Evolutionary conservation across 2,329 filamentous ascomycete species (phyloP).

Genomic region (Gyromitra esculenta): DNA sequence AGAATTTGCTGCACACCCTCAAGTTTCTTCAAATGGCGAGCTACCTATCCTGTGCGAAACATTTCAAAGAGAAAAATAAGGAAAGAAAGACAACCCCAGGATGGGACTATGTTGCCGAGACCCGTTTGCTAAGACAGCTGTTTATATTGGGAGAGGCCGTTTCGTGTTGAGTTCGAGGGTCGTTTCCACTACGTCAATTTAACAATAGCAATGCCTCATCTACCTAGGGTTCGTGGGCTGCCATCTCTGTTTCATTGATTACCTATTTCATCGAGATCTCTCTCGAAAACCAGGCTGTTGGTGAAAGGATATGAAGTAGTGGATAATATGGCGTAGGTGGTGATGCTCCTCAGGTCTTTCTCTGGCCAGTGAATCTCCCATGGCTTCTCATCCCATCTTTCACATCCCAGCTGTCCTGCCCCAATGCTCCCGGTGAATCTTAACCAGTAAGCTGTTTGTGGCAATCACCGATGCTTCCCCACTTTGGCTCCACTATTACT

Average conservation of each 20-base stretch:
- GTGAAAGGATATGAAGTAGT: constrained; percentile 42
- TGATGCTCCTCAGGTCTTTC: constrained; percentile 50
- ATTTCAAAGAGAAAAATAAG: constrained; percentile 29
- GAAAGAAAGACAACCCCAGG: constrained; percentile 31
- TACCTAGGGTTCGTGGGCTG: constrained; percentile 32
- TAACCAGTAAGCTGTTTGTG: constrained; percentile 46
- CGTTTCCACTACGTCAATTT: constrained; percentile 44
- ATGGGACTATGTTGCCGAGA: constrained; percentile 44
- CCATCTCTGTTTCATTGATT: constrained; percentile 46
- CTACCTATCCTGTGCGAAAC: constrained; percentile 34
- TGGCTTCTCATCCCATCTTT: constrained; percentile 52
- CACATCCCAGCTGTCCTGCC: constrained; percentile 34
- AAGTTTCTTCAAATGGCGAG: constrained; percentile 38
- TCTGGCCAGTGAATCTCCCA: constrained; percentile 46
- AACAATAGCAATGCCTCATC: constrained; percentile 42
- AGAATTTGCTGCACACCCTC: constrained; percentile 46
- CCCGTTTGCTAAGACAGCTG: constrained; percentile 30
- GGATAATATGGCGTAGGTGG: constrained; percentile 52
- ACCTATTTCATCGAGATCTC: constrained; percentile 48
- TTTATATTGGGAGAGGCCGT: constrained; percentile 35
- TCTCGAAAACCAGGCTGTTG: constrained; percentile 49
- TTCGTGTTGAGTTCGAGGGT: constrained; percentile 36
- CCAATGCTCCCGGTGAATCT: constrained; percentile 47
- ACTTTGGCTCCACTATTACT: constrained; percentile 40
- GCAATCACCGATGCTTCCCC: constrained; percentile 51